Evolutionary conservation across 2,329 filamentous ascomycete species (phyloP), one percentile per base, ranked within the genome.

Genomic region (Sporothrix brunneoviolacea): DNA sequence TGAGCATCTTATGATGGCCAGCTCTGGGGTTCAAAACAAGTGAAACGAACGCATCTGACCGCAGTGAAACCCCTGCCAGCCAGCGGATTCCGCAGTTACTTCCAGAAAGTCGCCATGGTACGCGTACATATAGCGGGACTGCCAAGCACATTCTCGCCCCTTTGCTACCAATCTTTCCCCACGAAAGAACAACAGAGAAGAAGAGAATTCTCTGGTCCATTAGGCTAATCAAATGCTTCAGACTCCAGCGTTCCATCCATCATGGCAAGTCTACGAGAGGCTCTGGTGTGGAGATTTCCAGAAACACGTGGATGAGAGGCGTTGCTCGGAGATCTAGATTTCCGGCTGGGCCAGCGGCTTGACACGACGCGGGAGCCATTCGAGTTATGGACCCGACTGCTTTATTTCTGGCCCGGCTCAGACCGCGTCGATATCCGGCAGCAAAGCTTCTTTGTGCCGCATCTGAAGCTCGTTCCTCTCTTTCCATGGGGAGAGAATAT

Each of bases 201-300:
- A 47, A 16, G 43, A n/a, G n/a, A n/a, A n/a, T n/a, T 33, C 21
- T 47, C 33, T 47, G 13, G 9, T 36, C 19, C 42, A 45, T 45
- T 36, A 45, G 42, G 32, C 42, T 45, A 45, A 45, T 45, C 30
- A 8, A 45, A 36, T 8, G 12, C 15, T 21, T 45, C 42, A 45
- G 32, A 45, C 21, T 32, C 4, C 42, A 36, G 9, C 36, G 42
- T 36, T 36, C 19, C 42, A 45, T 27, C 32, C 32, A 27, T 27
- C 18, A 15, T 22, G 8, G 12, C 2, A 36, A 9, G 8, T 36
- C 32, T 21, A 13, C 21, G 2, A n/a, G 8, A 45, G 18, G 36
- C n/a, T n/a, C n/a, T n/a, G n/a, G n/a, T n/a, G n/a, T n/a, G n/a
- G n/a, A n/a, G n/a, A n/a, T n/a, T n/a, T n/a, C n/a, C n/a, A n/a